Evolutionary conservation across 1,284 basidiomycete species (phyloP), one percentile per base, ranked within the genome.

Genomic region (Vanrija humicola): DNA sequence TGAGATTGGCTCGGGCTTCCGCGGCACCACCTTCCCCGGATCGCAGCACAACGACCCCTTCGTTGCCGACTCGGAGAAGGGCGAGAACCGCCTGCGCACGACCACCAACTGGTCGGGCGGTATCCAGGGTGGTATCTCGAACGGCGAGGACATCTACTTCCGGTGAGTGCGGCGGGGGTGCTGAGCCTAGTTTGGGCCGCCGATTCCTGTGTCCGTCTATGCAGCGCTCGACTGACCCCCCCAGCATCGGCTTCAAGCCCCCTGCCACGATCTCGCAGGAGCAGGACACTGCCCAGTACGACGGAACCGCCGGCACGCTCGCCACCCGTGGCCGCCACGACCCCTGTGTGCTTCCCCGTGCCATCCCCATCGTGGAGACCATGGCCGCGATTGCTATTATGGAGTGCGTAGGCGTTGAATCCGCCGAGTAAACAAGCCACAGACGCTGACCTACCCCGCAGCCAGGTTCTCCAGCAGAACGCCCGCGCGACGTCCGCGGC

Each of bases 61-160:
- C 75, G 79, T 89, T 39, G 75, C 79, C 6, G 83, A 89, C 65
- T 89, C 89, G 10, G 79, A 65, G 34, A 65, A 64, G 25, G 68
- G 66, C 23, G 66, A 67, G 46, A 62, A 63, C 50, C 62, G 80
- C 44, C 81, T 98, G 39, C 86, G 90, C 29, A 98, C 96, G 9
- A 74, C 78, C 52, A 93, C 92, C 48, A 99, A 98, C 80, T 93
- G 93, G 90, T 92, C 89, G 67, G 96, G 96, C 49, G 96, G 96
- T 54, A 84, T 98, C 54, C 96, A 99, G 79, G 96, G 96, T 52
- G 96, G 96, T 38, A 98, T 99, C 75, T 87, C 89, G 55, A 99
- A 99, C 74, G 92, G 92, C 46, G 93, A 98, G 80, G 86, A 93
- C 72, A 88, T 99, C 72, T 98, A 98, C 82, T 98, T 99, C 82